Percentiles rank a stretch among this genome's conserved stretches.
phyloP scores from a whole-genome alignment of 768 basidiomycete genomes.

The Serendipita sp. region DNA sequence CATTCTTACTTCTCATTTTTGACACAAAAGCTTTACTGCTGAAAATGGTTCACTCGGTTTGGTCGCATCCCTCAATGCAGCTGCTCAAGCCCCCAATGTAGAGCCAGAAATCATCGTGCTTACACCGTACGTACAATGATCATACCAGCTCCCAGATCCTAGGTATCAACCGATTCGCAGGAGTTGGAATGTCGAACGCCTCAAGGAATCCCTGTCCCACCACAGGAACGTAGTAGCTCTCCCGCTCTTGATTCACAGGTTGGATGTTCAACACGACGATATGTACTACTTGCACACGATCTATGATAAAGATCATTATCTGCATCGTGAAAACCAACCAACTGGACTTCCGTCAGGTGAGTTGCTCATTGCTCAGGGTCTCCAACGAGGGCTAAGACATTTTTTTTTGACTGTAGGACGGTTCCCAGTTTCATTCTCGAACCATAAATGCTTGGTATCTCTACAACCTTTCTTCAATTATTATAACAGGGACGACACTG shows the following conservation, averaged over 20 bases:
- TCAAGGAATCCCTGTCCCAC: background rate
- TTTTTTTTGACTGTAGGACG: no score
- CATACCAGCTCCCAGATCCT: background rate
- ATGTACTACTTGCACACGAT: background rate
- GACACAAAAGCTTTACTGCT: background rate
- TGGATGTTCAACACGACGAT: background rate
- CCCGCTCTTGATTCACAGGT: background rate
- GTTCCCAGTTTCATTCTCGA: no score
- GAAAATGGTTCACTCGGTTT: background rate
- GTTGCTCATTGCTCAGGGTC: no score
- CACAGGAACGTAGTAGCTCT: background rate
- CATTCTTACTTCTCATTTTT: no score
- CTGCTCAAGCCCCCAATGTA: background rate
- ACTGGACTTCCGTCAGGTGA: no score
- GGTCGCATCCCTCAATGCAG: background rate
- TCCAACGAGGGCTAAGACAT: no score
- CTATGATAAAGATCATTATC: background rate
- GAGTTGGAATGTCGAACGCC: background rate
- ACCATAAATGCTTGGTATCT: no score
- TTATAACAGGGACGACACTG: no score
- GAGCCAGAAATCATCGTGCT: background rate
- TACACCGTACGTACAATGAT: background rate
- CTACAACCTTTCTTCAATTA: no score
- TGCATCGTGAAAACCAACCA: no score
- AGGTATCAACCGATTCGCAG: background rate